A percentile compares a stretch with the other conserved stretches of the same genome.
Evolutionary conservation across 495 filamentous ascomycete species (phyloP).

Genomic region (Penicillium paxilli): DNA sequence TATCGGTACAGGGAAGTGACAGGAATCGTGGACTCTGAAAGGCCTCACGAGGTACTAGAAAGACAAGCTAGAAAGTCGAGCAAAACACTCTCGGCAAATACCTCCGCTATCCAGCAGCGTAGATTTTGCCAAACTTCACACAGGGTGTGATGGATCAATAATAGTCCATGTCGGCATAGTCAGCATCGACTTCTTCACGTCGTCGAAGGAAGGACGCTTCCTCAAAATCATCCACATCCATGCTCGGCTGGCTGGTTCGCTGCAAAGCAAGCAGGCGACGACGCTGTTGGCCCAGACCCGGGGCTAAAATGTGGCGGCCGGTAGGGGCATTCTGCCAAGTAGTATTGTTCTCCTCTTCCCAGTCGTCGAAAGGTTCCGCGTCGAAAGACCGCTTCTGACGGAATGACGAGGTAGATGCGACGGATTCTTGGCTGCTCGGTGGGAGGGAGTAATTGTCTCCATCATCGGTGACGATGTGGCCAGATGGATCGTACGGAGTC

Average conservation of each 20-base stretch:
- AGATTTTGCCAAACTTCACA: not conserved
- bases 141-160: constrained; percentile 8
- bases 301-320: constrained; percentile 35
- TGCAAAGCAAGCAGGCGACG: constrained; percentile 27
- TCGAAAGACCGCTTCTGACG: constrained; percentile 24
- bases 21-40: not conserved
- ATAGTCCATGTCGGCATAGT: constrained; percentile 29
- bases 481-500: constrained; percentile 28
- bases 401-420: constrained; percentile 16
- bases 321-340: not conserved
- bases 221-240: constrained; percentile 46
- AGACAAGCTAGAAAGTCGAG: not conserved
- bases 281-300: constrained; percentile 32
- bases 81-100: constrained; percentile 2
- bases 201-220: constrained; percentile 43
- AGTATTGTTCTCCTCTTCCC: not conserved
- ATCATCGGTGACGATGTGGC: constrained; percentile 32
- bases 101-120: constrained; percentile 7
- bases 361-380: constrained; percentile 50
- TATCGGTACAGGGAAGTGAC: constrained; percentile 13
- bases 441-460: constrained; percentile 43
- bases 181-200: constrained; percentile 45
- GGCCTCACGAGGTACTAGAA: not conserved
- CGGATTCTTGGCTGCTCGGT: constrained; percentile 47
- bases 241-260: constrained; percentile 8